phyloP scores from a whole-genome alignment of 768 basidiomycete species.

The Psilocybe subaeruginosa region DNA sequence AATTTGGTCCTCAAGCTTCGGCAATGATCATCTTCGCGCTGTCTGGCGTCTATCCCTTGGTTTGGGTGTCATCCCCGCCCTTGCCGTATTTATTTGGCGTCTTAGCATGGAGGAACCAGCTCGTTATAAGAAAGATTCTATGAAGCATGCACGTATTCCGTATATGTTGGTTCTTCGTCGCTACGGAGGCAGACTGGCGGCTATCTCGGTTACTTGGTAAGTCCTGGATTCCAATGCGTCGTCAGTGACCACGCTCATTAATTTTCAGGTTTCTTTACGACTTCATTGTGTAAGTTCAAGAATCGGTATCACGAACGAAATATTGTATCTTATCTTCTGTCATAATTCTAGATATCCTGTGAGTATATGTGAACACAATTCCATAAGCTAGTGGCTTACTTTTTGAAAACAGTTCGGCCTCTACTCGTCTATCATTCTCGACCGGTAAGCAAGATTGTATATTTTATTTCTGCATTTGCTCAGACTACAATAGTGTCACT shows the following conservation, averaged over 20 bases:
- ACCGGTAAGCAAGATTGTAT: constrained; percentile 45
- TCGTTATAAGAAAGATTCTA: constrained; percentile 74
- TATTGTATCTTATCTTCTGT: neutral
- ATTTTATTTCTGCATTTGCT: neutral
- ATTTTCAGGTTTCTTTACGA: constrained; percentile 71
- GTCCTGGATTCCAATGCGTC: constrained; percentile 12
- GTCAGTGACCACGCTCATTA: neutral
- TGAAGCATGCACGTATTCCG: constrained; percentile 76
- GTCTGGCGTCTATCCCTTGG: constrained; percentile 90
- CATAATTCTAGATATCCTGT: constrained; percentile 60
- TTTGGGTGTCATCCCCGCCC: constrained; percentile 80
- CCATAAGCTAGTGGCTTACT: no score
- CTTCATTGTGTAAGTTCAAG: constrained; percentile 63
- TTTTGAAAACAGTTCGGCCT: constrained; percentile 62
- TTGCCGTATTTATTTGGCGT: constrained; percentile 86
- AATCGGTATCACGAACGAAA: neutral
- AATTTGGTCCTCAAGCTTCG: constrained; percentile 52
- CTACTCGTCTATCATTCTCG: constrained; percentile 77
- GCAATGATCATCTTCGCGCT: constrained; percentile 76
- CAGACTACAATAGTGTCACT: constrained; percentile 49
- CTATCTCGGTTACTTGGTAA: constrained; percentile 78
- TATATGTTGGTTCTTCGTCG: constrained; percentile 76
- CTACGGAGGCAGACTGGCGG: constrained; percentile 77
- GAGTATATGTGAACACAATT: constrained; percentile 25
- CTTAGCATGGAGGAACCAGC: constrained; percentile 81